These are phyloP conservation scores for Exserohilum turcica DNA, from an alignment of 2,329 filamentous ascomycete species.

Conservation along the genomic window DNA sequence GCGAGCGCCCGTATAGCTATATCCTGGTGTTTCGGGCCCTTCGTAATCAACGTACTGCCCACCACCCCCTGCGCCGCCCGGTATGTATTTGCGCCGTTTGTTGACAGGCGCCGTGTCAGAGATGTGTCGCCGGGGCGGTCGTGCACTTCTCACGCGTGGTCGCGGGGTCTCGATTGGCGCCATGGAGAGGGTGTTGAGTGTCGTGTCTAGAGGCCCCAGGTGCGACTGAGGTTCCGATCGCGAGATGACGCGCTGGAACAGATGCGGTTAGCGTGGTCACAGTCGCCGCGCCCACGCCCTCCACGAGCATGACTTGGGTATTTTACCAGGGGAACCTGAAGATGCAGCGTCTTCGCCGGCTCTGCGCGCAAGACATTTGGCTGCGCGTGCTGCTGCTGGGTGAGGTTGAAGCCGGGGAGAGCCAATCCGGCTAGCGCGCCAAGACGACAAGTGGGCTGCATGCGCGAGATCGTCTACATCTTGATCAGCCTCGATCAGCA, in stretches of 20 bases:
- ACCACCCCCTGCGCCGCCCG: slow-evolving; percentile 83
- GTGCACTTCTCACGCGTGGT: slow-evolving; percentile 44
- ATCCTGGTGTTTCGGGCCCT: slow-evolving; percentile 61
- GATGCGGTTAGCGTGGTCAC: too few species aligned
- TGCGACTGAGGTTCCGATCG: slow-evolving; percentile 30
- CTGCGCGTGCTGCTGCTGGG: slow-evolving; percentile 18
- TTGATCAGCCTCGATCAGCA: too few species aligned
- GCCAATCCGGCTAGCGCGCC: slow-evolving; percentile 15
- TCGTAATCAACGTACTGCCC: slow-evolving; percentile 81
- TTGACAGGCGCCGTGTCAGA: slow-evolving; percentile 50
- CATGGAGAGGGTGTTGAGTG: slow-evolving; percentile 36
- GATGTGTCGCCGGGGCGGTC: slow-evolving; percentile 40
- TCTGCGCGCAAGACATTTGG: slow-evolving; percentile 14
- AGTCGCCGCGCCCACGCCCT: too few species aligned
- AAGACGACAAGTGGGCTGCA: slow-evolving; percentile 8
- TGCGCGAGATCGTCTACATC: too few species aligned
- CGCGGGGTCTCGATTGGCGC: slow-evolving; percentile 43
- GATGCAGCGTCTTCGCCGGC: slow-evolving; percentile 29
- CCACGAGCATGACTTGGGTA: neutral
- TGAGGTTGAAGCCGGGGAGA: slow-evolving; percentile 19
- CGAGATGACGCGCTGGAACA: slow-evolving; percentile 33
- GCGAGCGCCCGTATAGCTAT: slow-evolving; percentile 54
- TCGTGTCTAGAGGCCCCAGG: slow-evolving; percentile 28
- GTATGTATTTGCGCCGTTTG: slow-evolving; percentile 69
- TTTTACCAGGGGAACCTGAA: slow-evolving; percentile 28